Evolutionary conservation across 164 flowering plant genomes (phyloP).

Genomic region (Platanus orientalis): DNA sequence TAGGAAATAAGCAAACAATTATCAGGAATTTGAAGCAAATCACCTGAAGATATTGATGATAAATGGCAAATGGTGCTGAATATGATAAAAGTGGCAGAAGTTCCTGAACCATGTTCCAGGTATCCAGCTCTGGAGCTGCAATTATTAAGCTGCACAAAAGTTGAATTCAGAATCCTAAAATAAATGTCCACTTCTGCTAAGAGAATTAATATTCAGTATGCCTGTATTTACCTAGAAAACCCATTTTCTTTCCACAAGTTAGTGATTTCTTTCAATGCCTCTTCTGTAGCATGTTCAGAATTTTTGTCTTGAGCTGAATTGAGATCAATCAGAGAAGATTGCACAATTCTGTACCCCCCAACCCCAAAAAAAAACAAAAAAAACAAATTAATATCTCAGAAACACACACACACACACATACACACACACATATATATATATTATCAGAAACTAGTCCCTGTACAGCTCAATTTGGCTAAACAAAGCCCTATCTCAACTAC

Average conservation of each 20-base stretch:
- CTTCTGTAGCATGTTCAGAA: conserved; percentile 15
- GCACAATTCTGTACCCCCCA: conserved; percentile 64
- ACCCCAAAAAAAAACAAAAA: conserved; percentile 12
- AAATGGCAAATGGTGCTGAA: conserved; percentile 91
- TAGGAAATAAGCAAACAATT: not conserved
- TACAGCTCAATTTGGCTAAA: no score
- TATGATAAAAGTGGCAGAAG: conserved; percentile 69
- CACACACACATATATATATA: no score
- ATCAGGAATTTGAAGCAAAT: conserved; percentile 2
- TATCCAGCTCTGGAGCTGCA: conserved; percentile 86
- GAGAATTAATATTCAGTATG: conserved; percentile 4
- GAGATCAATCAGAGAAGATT: conserved; percentile 46
- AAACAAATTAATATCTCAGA: not conserved
- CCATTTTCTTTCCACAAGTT: conserved; percentile 79
- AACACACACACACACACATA: no score
- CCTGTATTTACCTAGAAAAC: conserved; percentile 62
- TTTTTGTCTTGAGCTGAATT: conserved; percentile 20
- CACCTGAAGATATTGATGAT: conserved; percentile 93
- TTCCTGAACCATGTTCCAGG: conserved; percentile 62
- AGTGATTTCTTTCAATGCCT: conserved; percentile 50
- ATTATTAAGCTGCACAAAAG: conserved; percentile 62
- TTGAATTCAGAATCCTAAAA: conserved; percentile 3
- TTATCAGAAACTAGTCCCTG: no score
- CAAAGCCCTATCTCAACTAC: no score
- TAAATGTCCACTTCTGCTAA: not conserved